Base-by-base conservation (phyloP, 768 basidiomycete species). In the Amanita muscaria region DNA sequence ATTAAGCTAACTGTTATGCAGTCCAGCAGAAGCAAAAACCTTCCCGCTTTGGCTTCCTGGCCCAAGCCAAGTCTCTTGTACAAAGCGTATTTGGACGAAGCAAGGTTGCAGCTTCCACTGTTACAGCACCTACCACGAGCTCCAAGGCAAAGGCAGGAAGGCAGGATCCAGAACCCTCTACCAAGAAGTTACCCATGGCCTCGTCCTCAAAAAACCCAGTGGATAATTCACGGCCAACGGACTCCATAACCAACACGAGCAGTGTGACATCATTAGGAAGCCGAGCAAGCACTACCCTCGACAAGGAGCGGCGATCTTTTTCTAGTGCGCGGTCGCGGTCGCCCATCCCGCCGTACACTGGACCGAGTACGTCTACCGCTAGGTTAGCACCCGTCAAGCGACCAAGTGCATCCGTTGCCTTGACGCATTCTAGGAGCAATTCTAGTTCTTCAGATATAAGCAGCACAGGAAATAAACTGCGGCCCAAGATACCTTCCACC, bases 61-160 rank as follows among this genome's bases (percentile, higher is more conserved):
- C 79, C 16, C 79, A 72, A 14, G 79, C 86, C 6, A 88, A 85
- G 58, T 74, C 76, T 1, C 64, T 88, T 3, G 84, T 88, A 3
- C 68, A 72, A 53, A 83, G 73, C 50, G 83, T 88, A 1, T 88
- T 83, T 83, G 79, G 77, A 52, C 68, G 81, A 51, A 49, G 57
- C n/a, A 33, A 59, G 7, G 31, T 60, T 15, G 43, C 23, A 24
- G 5, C 29, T 14, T 32, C 44, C 14, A 39, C 37, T 14, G 41
- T 43, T 16, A 36, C 30, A 18, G 50, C 50, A 4, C 31, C 31
- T 15, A 38, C 33, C 12, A 21, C 40, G 14, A 48, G 47, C 36
- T 49, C 43, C 16, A 31, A 22, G 15, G 37, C 37, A 24, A 46
- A 46, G 44, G 30, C 37, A 24, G 44, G n/a, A 22, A 46, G 30